Percentiles rank a stretch among this genome's conserved stretches.
phyloP scores from a whole-genome alignment of 2,329 filamentous ascomycete genomes.

The Penicillium crustosum region DNA sequence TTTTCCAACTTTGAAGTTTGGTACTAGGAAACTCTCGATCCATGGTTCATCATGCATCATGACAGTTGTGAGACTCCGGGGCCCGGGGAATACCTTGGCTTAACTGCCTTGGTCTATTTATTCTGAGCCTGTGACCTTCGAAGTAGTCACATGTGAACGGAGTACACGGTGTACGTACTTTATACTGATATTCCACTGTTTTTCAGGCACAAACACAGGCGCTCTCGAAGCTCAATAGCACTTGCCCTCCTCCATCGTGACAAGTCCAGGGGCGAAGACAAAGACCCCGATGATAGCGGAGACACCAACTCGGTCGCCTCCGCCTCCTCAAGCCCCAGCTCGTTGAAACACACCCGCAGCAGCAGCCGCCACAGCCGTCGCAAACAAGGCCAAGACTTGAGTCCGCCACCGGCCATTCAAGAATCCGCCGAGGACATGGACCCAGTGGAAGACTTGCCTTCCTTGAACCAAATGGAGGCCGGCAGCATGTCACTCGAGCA shows the following conservation, averaged over 20 bases:
- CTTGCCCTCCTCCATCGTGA: conserved; percentile 56
- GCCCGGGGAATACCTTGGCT: not conserved
- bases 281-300: conserved; percentile 22
- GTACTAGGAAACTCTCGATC: not conserved
- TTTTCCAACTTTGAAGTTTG: not conserved
- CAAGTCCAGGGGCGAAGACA: conserved; percentile 49
- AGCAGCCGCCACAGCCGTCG: conserved; percentile 32
- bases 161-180: not conserved
- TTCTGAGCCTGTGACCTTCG: not conserved
- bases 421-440: conserved; percentile 31
- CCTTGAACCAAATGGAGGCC: conserved; percentile 33
- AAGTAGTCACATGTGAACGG: conserved; percentile 18
- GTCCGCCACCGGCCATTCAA: conserved; percentile 22
- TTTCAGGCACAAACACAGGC: conserved; percentile 55
- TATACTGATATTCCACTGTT: conserved; percentile 31
- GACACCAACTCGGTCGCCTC: conserved; percentile 31
- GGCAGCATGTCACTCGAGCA: conserved; percentile 70
- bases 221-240: conserved; percentile 55
- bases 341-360: conserved; percentile 33
- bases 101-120: not conserved
- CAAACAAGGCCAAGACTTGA: conserved; percentile 29
- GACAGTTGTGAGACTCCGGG: not conserved
- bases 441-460: conserved; percentile 35
- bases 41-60: conserved; percentile 17
- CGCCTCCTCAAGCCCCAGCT: conserved; percentile 28